Percentiles rank a stretch among this genome's conserved stretches.
Conservation (phyloP, 2,329 filamentous ascomycete genomes). For the Epichloe brachyelytri region DNA sequence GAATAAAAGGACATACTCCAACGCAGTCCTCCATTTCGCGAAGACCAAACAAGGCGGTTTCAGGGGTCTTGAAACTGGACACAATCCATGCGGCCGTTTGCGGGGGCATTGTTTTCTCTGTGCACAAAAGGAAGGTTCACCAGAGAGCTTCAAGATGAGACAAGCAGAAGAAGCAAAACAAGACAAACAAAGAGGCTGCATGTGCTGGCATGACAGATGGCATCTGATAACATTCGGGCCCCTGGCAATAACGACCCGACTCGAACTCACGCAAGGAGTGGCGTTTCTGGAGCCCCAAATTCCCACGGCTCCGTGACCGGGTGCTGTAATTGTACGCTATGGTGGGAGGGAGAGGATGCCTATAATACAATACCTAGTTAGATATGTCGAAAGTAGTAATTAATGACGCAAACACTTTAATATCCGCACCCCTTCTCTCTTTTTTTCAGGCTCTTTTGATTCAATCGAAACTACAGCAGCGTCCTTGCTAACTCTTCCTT, state of each 20-base stretch:
- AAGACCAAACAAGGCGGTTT: background rate
- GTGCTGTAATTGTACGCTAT: background rate
- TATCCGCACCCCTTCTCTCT: background rate
- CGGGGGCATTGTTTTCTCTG: no score
- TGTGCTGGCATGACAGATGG: background rate
- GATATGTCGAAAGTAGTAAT: background rate
- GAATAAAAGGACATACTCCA: background rate
- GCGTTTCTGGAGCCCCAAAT: background rate
- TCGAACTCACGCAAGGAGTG: background rate
- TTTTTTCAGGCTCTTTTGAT: no score
- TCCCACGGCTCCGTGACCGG: background rate
- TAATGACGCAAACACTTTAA: background rate
- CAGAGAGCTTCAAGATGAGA: no score
- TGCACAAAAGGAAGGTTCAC: no score
- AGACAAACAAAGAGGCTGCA: background rate
- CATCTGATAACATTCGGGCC: no score
- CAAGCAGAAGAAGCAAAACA: no score
- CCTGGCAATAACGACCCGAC: no score
- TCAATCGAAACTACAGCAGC: conserved; percentile 7
- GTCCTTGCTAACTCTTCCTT: conserved; percentile 20
- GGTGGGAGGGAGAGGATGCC: background rate
- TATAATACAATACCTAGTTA: background rate
- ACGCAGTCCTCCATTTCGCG: background rate
- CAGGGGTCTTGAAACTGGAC: background rate
- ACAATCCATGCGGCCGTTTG: background rate